Base-by-base conservation (phyloP, 2,329 filamentous ascomycete species). In the Aspergillus thermomutatus region DNA sequence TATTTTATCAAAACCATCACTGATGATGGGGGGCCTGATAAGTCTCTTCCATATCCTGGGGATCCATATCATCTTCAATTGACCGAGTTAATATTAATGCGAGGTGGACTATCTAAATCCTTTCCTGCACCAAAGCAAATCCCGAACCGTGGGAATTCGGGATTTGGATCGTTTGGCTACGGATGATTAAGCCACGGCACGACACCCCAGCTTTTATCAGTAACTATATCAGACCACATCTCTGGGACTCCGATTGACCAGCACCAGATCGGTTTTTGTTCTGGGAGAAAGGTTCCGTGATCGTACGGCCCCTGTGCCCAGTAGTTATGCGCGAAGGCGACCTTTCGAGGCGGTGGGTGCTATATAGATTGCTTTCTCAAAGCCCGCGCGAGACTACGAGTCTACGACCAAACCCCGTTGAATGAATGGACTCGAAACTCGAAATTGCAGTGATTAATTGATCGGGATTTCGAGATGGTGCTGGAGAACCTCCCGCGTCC, bases 111-210 rank as follows among this genome's bases (percentile, higher is more conserved):
- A n/a, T n/a, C n/a, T n/a, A n/a, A 45, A 47, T 51, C 53, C 52
- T 56, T 53, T 49, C 37, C 43, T 17, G 27, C 19, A 50, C 19
- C 19, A 27, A 61, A 66, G 56, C 70, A 73, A 72, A 73, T 67
- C 71, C 71, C 70, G 70, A 67, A 54, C 47, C 52, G 54, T 55
- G 51, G 61, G 56, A 54, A 54, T 53, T 68, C 71, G 71, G 71
- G 71, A 70, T 73, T 72, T 73, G 71, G 51, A 54, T 58, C 55
- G 40, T 48, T 48, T 58, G 54, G 57, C 59, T 57, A 63, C 63
- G 61, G 64, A 67, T 68, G 69, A 69, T 64, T 72, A 65, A 69
- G 63, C 67, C 58, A 37, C 53, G 27, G 54, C 50, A 46, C 49
- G 63, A 55, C 59, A 46, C 55, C 58, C 56, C 57, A 54, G 59